Base-by-base conservation (phyloP, 345 rosid genomes). In the Acer saccharum region DNA sequence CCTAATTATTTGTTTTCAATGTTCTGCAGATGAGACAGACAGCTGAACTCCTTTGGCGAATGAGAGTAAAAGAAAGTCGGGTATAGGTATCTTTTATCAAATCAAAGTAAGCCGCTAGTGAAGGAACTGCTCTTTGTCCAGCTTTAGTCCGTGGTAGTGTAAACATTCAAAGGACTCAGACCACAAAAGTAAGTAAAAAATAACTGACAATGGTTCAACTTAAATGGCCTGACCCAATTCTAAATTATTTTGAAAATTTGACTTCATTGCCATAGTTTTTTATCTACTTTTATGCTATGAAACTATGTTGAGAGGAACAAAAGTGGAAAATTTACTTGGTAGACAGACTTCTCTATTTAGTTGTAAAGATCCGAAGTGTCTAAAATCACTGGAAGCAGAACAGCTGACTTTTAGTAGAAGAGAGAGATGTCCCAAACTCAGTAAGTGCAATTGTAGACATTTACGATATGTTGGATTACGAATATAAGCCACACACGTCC, bases 21-120 rank as follows among this genome's bases (percentile, higher is more conserved):
- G 72, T 73, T 76, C 27, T 58, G 79, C 85, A 86, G 89, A 67
- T 73, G 68, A 44, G 46, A 62, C 6, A 3, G 48, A 72, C 55
- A 68, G 57, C 55, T 48, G 80, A 64, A 7, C 32, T 43, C 25
- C 5, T 57, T n/a, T 29, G 46, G 41, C 63, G 74, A 48, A 25
- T 2, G 70, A 41, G 50, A 43, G 69, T 9, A 65, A 12, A 32
- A 21, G 50, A 71, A 80, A 48, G 50, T 69, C 35, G 17, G 72
- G 55, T 71, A 41, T 32, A 11, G 0, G 14, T 43, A 27, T 11
- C 14, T 41, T n/a, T 58, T 43, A 32, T 65, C 35, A 4, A 17
- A 23, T 14, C 12, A 21, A 21, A 60, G 76, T 46, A 46, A 60
- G 62, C 32, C 20, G 50, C 20, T 50, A 39, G 29, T 4, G 17